These are phyloP conservation scores for Iberis amara DNA, from an alignment of 441 rosid species.

Conservation along the genomic window DNA sequence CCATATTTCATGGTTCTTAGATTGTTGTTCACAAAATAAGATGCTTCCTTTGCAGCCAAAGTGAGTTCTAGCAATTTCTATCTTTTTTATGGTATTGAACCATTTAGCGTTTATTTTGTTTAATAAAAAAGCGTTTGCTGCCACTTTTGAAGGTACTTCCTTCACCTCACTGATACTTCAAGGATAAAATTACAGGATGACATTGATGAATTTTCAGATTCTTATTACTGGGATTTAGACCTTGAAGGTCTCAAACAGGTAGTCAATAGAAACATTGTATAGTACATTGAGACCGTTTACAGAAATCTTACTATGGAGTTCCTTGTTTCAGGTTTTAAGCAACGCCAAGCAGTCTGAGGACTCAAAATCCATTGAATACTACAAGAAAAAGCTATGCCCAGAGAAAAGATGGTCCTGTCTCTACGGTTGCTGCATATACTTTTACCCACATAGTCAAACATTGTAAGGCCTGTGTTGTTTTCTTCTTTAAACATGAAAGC, in stretches of 20 bases:
- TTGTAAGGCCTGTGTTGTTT: constrained; percentile 39
- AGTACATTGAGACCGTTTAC: constrained; percentile 11
- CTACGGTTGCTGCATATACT: constrained; percentile 59
- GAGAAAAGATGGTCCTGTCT: constrained; percentile 67
- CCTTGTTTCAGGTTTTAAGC: constrained; percentile 59
- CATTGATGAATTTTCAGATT: constrained; percentile 81
- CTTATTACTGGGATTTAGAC: constrained; percentile 75
- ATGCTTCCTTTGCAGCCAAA: constrained; percentile 85
- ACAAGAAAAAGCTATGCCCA: constrained; percentile 65
- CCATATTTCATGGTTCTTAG: constrained; percentile 83
- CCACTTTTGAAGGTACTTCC: constrained; percentile 63
- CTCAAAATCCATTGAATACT: constrained; percentile 40
- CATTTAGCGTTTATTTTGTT: constrained; percentile 5
- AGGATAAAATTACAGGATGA: constrained; percentile 73
- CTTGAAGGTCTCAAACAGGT: constrained; percentile 79
- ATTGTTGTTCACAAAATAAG: constrained; percentile 68
- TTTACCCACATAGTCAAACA: constrained; percentile 37
- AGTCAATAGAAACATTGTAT: constrained; percentile 6
- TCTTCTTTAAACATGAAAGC: constrained; percentile 15
- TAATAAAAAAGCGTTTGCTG: constrained; percentile 7
- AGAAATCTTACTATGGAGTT: constrained; percentile 1
- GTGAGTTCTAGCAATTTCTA: constrained; percentile 41
- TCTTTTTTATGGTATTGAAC: constrained; percentile 8
- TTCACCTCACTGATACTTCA: constrained; percentile 66
- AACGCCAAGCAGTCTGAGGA: constrained; percentile 52